phyloP scores from a whole-genome alignment of 179 eudicot species.

The Vitellaria paradoxa region DNA sequence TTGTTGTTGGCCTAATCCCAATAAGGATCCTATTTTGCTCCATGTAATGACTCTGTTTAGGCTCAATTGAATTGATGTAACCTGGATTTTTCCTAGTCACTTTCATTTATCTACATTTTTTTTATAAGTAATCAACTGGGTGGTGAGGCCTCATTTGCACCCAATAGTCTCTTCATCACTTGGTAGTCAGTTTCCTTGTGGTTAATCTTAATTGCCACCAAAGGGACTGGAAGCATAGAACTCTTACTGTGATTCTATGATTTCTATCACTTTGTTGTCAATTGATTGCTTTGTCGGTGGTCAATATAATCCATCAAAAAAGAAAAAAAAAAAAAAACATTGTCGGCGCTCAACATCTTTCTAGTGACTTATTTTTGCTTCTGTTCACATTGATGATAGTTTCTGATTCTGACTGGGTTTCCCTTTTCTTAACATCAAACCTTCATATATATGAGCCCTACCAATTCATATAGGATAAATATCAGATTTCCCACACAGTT shows the following conservation, averaged over 20 bases:
- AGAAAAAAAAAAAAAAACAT: too few species aligned
- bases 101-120: neutral
- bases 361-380: neutral
- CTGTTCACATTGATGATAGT: neutral
- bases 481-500: neutral
- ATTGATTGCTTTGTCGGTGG: neutral
- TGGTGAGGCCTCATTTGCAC: neutral
- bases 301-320: neutral
- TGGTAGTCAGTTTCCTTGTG: neutral
- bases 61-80: too few species aligned
- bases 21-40: neutral
- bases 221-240: neutral
- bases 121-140: neutral
- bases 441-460: neutral
- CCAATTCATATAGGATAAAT: neutral
- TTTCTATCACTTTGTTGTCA: neutral
- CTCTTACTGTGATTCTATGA: neutral
- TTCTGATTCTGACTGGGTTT: neutral
- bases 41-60: neutral
- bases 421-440: slow-evolving; percentile 1
- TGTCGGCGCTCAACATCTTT: neutral
- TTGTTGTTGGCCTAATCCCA: too few species aligned
- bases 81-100: neutral
- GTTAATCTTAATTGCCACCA: neutral
- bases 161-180: neutral